Evolutionary conservation across 1,139 yeast species (phyloP).

Genomic region (Debaryomyces fabryi): DNA sequence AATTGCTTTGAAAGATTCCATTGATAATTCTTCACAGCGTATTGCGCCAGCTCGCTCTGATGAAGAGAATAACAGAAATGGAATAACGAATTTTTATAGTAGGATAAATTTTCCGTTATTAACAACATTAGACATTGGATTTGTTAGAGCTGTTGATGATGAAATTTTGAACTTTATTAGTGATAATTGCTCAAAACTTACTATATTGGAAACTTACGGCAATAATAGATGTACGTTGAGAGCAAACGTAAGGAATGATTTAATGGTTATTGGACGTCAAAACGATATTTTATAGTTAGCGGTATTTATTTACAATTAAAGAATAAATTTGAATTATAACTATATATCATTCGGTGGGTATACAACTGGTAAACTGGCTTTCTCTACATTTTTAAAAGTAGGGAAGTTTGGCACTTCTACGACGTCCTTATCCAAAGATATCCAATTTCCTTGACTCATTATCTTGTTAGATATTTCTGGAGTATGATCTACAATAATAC

Average conservation of each 20-base stretch:
- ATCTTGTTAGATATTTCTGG: constrained; percentile 59
- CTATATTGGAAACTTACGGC: constrained; percentile 77
- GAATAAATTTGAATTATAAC: not conserved
- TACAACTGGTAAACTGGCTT: constrained; percentile 43
- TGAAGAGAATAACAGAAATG: constrained; percentile 11
- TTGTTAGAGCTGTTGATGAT: constrained; percentile 75
- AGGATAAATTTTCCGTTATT: constrained; percentile 50
- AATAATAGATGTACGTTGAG: constrained; percentile 65
- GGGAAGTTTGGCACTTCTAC: constrained; percentile 50
- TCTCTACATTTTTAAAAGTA: constrained; percentile 62
- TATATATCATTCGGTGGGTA: constrained; percentile 26
- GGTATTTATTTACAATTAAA: not conserved
- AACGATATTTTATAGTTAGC: constrained; percentile 52
- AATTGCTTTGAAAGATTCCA: constrained; percentile 30
- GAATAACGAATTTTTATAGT: constrained; percentile 18
- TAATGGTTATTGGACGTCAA: constrained; percentile 76
- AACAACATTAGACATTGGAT: constrained; percentile 71
- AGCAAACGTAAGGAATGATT: constrained; percentile 54
- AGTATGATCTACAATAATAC: constrained; percentile 49
- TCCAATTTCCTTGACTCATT: constrained; percentile 28
- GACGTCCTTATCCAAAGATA: constrained; percentile 25
- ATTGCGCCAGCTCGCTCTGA: constrained; percentile 8
- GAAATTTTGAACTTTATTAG: constrained; percentile 56
- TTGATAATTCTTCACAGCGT: constrained; percentile 11
- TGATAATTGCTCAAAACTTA: constrained; percentile 59